These are phyloP conservation scores for Quercus phellos DNA, from an alignment of 331 rosid species.

Conservation along the genomic window DNA sequence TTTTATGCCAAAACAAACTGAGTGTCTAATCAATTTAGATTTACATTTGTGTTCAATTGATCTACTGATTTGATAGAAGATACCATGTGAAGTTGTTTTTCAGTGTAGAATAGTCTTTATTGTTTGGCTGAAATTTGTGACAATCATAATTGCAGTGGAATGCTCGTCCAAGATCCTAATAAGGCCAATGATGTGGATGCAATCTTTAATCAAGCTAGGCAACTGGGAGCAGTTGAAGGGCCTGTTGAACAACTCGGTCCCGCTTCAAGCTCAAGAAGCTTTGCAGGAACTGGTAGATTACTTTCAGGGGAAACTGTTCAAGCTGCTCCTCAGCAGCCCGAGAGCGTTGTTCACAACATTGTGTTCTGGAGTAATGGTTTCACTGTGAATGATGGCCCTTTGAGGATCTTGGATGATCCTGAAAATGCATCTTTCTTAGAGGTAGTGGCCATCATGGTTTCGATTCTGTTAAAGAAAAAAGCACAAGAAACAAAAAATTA, in stretches of 20 bases:
- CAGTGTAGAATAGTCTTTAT: neutral
- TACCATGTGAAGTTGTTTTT: neutral
- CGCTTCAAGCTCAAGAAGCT: constrained; percentile 78
- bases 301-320: constrained; percentile 78
- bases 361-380: constrained; percentile 92
- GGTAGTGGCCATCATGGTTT: constrained; percentile 36
- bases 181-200: constrained; percentile 86
- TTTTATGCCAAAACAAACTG: too few relatives aligned
- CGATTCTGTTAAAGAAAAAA: constrained; percentile 4
- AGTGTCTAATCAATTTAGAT: neutral
- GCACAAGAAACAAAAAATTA: neutral
- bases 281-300: constrained; percentile 87
- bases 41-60: neutral
- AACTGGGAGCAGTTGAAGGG: constrained; percentile 86
- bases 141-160: constrained; percentile 63
- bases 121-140: constrained; percentile 12
- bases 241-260: constrained; percentile 63
- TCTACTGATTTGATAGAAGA: neutral
- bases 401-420: constrained; percentile 97
- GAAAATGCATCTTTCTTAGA: constrained; percentile 88
- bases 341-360: constrained; percentile 76
- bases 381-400: constrained; percentile 84
- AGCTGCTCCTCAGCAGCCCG: constrained; percentile 76
- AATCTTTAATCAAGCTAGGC: constrained; percentile 81
- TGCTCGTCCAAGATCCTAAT: constrained; percentile 98